Percentiles rank a stretch among this genome's conserved stretches.
phyloP scores from a whole-genome alignment of 345 rosid species.

The Erucastrum elatum region DNA sequence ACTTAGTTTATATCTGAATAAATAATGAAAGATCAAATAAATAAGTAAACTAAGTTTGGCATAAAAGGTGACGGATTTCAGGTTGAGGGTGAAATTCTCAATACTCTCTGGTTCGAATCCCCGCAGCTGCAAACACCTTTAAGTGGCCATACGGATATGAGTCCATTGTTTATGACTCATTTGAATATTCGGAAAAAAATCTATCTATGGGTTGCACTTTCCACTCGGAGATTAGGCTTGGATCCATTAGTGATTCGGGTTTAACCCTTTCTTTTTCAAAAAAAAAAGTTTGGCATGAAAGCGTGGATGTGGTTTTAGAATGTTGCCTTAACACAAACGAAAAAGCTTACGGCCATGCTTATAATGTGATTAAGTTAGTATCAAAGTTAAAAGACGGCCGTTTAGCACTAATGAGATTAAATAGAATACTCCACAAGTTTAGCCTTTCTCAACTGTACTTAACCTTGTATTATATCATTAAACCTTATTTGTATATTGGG shows the following conservation, averaged over 20 bases:
- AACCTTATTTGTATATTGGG: conserved; percentile 9
- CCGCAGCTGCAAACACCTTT: too few relatives aligned
- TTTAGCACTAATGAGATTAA: background rate
- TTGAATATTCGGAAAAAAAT: too few relatives aligned
- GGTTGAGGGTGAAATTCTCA: too few relatives aligned
- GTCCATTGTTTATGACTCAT: too few relatives aligned
- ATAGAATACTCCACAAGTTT: conserved; percentile 12
- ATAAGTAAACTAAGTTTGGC: background rate
- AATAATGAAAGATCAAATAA: background rate
- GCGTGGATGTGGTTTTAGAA: conserved; percentile 10
- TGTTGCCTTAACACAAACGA: conserved; percentile 17
- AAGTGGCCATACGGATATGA: too few relatives aligned
- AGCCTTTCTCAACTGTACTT: conserved; percentile 36
- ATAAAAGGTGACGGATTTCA: too few relatives aligned
- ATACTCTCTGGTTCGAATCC: too few relatives aligned
- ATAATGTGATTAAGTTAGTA: conserved; percentile 19
- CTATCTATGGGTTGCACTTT: too few relatives aligned
- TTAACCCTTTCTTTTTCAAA: too few relatives aligned
- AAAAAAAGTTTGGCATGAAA: too few relatives aligned
- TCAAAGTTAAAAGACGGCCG: background rate
- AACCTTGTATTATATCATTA: conserved; percentile 28
- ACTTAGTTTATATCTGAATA: background rate
- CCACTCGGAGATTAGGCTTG: too few relatives aligned
- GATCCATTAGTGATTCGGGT: too few relatives aligned
- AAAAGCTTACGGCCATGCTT: conserved; percentile 12